Evolutionary conservation across 2,329 filamentous ascomycete genomes (phyloP).

Genomic region (Clonostachys byssicola): DNA sequence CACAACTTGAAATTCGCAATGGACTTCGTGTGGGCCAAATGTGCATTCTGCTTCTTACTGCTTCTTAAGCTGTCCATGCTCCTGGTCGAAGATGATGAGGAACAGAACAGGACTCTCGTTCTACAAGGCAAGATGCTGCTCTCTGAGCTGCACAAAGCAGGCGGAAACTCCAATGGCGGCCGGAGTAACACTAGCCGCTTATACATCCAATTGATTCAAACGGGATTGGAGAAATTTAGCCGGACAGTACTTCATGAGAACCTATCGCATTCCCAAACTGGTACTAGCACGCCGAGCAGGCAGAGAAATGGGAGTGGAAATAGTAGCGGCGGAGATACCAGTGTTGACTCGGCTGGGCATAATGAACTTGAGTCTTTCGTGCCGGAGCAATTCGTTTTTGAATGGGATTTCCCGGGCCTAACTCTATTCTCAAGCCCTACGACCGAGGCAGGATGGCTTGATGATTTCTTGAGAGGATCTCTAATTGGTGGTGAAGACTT

Average conservation of each 20-base stretch:
- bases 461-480: slow-evolving; percentile 13
- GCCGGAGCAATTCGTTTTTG: slow-evolving; percentile 50
- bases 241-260: slow-evolving; percentile 3
- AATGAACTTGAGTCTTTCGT: slow-evolving; percentile 47
- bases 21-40: slow-evolving; percentile 56
- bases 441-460: slow-evolving; percentile 15
- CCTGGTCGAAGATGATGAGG: slow-evolving; percentile 28
- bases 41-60: slow-evolving; percentile 51
- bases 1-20: slow-evolving; percentile 47
- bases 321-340: background rate
- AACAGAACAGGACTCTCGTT: slow-evolving; percentile 7
- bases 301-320: background rate
- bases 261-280: background rate
- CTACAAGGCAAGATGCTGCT: slow-evolving; percentile 10
- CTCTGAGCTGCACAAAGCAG: slow-evolving; percentile 14
- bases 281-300: background rate
- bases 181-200: slow-evolving; percentile 25
- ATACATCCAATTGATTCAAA: slow-evolving; percentile 15
- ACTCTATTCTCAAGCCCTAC: slow-evolving; percentile 29
- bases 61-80: slow-evolving; percentile 47
- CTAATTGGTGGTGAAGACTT: slow-evolving; percentile 13
- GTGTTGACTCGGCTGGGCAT: slow-evolving; percentile 2
- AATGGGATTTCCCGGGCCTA: slow-evolving; percentile 52
- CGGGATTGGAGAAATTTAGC: slow-evolving; percentile 14
- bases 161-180: slow-evolving; percentile 7